phyloP scores from a whole-genome alignment of 83 land plant species.

The Larix sibirica region DNA sequence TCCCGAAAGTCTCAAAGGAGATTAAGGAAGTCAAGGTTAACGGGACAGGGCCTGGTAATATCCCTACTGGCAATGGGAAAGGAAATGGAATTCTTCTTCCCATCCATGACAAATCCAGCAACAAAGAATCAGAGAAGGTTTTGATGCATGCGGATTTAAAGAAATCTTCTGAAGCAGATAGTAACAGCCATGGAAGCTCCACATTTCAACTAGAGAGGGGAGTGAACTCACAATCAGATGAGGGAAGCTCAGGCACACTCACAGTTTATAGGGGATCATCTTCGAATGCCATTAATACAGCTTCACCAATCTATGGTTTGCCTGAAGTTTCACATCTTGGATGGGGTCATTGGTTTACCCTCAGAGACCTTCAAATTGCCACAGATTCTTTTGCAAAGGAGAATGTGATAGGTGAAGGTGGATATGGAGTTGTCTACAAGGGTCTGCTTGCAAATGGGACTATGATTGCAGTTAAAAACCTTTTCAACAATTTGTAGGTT shows the following conservation, averaged over 20 bases:
- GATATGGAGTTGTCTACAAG: constrained; percentile 52
- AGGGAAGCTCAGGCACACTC: constrained; percentile 40
- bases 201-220: constrained; percentile 34
- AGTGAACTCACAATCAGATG: constrained; percentile 44
- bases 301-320: constrained; percentile 39
- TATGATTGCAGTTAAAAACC: constrained; percentile 50
- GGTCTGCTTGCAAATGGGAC: constrained; percentile 48
- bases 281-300: constrained; percentile 20
- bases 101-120: constrained; percentile 40
- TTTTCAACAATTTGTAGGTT: constrained; percentile 46
- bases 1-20: constrained; percentile 67
- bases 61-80: too few relatives aligned
- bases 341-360: constrained; percentile 64
- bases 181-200: constrained; percentile 44
- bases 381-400: constrained; percentile 48
- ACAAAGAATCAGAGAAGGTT: constrained; percentile 44
- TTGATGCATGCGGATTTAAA: constrained; percentile 35
- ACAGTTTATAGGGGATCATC: constrained; percentile 24
- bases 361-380: constrained; percentile 53
- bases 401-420: constrained; percentile 52
- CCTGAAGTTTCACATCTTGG: constrained; percentile 53
- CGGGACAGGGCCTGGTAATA: too few relatives aligned
- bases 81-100: constrained; percentile 39
- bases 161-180: constrained; percentile 31
- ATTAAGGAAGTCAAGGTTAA: constrained; percentile 51